Evolutionary conservation across 1,284 basidiomycete genomes (phyloP), one percentile per base, ranked within the genome.

Genomic region (Nidula niveotomentosa): DNA sequence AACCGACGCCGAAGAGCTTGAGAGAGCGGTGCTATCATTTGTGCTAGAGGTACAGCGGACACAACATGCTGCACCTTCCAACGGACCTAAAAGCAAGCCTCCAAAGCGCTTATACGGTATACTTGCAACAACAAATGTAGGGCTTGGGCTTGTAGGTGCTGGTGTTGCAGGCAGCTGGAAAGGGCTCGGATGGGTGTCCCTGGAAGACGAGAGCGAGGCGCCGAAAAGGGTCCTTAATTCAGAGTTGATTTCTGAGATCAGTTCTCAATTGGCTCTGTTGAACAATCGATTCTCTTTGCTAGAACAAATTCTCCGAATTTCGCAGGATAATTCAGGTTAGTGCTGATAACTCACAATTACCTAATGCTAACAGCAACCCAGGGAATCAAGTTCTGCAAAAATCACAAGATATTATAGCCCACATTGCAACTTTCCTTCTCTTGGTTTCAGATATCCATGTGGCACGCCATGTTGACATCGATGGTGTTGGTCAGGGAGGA

Each of bases 1-100:
- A 61, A 79, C 81, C 6, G 91, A 93, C 62, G 89, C 91, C 1
- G 81, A 85, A 52, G 92, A 94, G 57, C 78, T 94, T 8, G 87
- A 91, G 59, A 79, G 85, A 41, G 89, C 89, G 0, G 81, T 94
- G 5, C 70, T 83, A 41, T 78, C 82, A 0, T 94, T 94, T 63
- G 85, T 91, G 8, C 68, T 78, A 6, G 90, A 93, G 62, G 85
- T 89, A 15, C 84, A 90, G 62, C 76, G 82, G 45, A 75, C 74
- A 54, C 80, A 86, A 57, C 77, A 76, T 55, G 62, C 70, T 2
- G 18, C n/a, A 62, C 54, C 66, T 64, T 56, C 71, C 62, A 51
- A 65, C 56, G 45, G 62, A 54, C 37, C 66, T 9, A 65, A 66
- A 18, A 53, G 56, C 37, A 68, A 70, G 56, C 60, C 74, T 35